Percentiles rank a stretch among this genome's conserved stretches.
phyloP scores from a whole-genome alignment of 75 land plant genomes.

The Sequoiadendron giganteum region DNA sequence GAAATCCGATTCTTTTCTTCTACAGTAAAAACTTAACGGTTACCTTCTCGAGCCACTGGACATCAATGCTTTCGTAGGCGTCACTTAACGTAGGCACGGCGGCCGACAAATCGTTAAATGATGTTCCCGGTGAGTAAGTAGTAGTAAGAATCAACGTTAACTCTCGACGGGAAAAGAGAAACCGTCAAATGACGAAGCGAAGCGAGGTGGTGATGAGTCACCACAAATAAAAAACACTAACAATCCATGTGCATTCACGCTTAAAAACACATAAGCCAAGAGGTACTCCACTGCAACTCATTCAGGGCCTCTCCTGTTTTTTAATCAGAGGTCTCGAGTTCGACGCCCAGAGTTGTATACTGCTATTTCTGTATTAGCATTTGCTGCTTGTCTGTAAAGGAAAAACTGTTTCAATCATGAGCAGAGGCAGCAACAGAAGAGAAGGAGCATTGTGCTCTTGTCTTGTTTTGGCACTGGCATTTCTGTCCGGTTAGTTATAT shows the following conservation, averaged over 20 bases:
- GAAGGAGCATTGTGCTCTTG: background rate
- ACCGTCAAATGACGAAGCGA: too few relatives aligned
- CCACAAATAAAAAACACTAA: background rate
- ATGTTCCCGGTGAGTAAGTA: too few relatives aligned
- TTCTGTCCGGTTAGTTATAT: background rate
- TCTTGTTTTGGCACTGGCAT: background rate
- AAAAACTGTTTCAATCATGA: background rate
- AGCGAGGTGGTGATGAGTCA: background rate
- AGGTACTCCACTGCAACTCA: background rate
- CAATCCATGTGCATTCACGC: background rate
- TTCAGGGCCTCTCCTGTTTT: background rate
- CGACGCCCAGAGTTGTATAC: background rate
- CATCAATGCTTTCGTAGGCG: too few relatives aligned
- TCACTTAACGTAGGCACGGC: too few relatives aligned
- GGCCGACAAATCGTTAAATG: too few relatives aligned
- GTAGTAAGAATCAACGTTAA: too few relatives aligned
- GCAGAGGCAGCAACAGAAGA: background rate
- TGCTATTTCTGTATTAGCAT: background rate
- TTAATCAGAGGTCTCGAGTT: background rate
- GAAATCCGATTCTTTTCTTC: too few relatives aligned
- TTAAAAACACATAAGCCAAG: background rate
- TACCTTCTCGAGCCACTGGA: too few relatives aligned
- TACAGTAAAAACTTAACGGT: too few relatives aligned
- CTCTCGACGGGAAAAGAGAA: too few relatives aligned
- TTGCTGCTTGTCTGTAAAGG: background rate